Base-by-base conservation (phyloP, 495 filamentous ascomycete species). In the Lasiosphaeriaceae sp. region DNA sequence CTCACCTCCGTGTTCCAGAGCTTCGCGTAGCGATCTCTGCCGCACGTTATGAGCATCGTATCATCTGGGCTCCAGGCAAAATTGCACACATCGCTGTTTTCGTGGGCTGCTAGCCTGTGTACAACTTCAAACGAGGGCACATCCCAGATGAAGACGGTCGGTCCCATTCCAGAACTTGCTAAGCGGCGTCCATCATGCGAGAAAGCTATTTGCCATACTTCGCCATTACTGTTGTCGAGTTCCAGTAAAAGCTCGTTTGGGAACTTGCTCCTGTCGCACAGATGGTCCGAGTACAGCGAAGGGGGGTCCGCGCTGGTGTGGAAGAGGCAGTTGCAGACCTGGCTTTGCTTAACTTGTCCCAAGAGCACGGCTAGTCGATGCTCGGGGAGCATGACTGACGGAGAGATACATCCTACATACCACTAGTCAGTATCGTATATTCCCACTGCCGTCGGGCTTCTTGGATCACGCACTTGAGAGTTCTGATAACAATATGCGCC, bases 321-420 rank as follows among this genome's bases (percentile, higher is more conserved):
- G 72, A 90, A 99, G 45, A 90, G 72, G 64, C 94, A 99, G 39
- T 83, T 79, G 48, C 83, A 80, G 45, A 97, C 89, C 71, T 96
- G 93, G 52, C 77, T 82, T 48, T 84, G 75, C 65, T 97, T 96
- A 24, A 95, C 83, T 54, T 93, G 83, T 48, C 89, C 78, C 49
- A 99, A 73, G n/a, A 99, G 72, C 23, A 83, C 76, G 8, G 90
- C 90, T n/a, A 99, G 77, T 12, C 94, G 89, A 69, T 95, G 90
- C 62, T 95, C 89, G 5, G 94, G 95, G 49, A 99, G 90, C 95
- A 99, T 97, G 22, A 96, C 89, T n/a, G 90, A 92, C 1, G 94
- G 94, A 3, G 95, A 95, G 56, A 99, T 95, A 31, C 83, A 96
- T 76, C 80, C 90, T 95, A 51, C 11, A 31, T 4, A 31, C 9